Evolutionary conservation across 228 moss, liverwort and hornwort genomes (phyloP), one percentile per base, ranked within the genome.

Genomic region (Sphagnum fallax): DNA sequence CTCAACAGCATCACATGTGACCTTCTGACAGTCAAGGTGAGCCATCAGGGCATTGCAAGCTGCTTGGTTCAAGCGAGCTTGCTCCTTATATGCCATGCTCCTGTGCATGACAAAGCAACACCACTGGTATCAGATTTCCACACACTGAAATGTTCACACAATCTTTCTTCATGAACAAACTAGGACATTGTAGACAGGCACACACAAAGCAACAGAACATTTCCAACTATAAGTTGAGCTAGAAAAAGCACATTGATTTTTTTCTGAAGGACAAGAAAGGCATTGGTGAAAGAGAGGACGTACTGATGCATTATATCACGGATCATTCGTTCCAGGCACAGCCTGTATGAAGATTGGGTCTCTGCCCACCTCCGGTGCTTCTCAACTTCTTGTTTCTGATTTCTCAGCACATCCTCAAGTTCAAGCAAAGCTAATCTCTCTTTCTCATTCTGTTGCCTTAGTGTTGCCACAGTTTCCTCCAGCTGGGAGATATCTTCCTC

Each of bases 301-400:
- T 87, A 87, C 87, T 87, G 83, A 66, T 87, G 87, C 84, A 87
- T 84, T 62, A 81, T 84, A 77, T 87, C 87, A 63, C 87, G 83
- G 68, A 87, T 81, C 81, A 87, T 81, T 68, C 87, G 78, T 73
- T 87, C 87, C 74, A 87, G 65, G 74, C 87, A 87, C 55, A 87
- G 75, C 52, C 81, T 83, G 69, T 87, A 87, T 51, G 87, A 87
- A 32, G 83, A 72, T 72, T 87, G 87, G 68, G 77, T 84, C 79
- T 87, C 87, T 61, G 87, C 84, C 84, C 75, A 87, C 70, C 79
- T 81, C 10, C 87, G 81, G 61, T 87, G 87, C 76, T 84, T 87
- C 65, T 87, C 87, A 51, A 82, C 82, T 4, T 79, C 76, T 1
- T 87, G 80, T 78, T 80, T 81, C 68, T 81, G 83, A 69, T 76